A percentile compares a stretch with the other conserved stretches of the same genome.
These are phyloP conservation scores for Fusarium sp. DNA, from an alignment of 2,329 filamentous ascomycete genomes.

Conservation along the genomic window DNA sequence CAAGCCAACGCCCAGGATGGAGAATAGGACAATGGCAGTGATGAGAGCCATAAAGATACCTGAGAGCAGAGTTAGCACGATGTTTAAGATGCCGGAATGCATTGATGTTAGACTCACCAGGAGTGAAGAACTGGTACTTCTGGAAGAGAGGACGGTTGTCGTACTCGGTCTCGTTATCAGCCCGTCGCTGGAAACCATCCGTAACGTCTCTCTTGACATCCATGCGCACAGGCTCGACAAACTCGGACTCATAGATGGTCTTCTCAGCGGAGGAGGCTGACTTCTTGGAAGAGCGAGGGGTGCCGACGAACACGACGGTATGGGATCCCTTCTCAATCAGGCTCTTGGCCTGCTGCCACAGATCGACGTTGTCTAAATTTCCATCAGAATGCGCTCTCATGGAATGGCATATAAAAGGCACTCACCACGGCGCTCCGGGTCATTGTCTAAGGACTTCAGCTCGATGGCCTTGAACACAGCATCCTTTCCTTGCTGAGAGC, in stretches of 20 bases:
- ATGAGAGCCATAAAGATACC: slow-evolving; percentile 89
- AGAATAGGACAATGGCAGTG: slow-evolving; percentile 72
- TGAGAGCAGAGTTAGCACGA: slow-evolving; percentile 48
- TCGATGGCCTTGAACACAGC: slow-evolving; percentile 54
- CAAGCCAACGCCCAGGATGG: slow-evolving; percentile 81
- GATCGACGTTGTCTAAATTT: slow-evolving; percentile 11
- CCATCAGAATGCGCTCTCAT: slow-evolving; percentile 6
- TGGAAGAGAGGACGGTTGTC: slow-evolving; percentile 73
- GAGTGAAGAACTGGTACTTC: slow-evolving; percentile 93
- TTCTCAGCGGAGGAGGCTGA: slow-evolving; percentile 42
- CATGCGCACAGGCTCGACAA: slow-evolving; percentile 68
- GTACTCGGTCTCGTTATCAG: slow-evolving; percentile 51
- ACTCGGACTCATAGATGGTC: slow-evolving; percentile 69
- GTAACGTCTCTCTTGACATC: slow-evolving; percentile 72
- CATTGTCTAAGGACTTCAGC: slow-evolving; percentile 52
- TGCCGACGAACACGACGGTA: slow-evolving; percentile 79
- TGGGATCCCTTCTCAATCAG: slow-evolving; percentile 57
- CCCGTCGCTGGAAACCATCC: slow-evolving; percentile 44
- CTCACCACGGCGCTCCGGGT: slow-evolving; percentile 59
- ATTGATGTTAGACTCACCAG: slow-evolving; percentile 61
- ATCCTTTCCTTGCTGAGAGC: slow-evolving; percentile 51
- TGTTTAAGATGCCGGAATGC: neutral
- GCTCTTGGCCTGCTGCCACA: slow-evolving; percentile 23
- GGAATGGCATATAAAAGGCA: neutral
- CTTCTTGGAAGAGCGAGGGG: slow-evolving; percentile 50